Conservation (phyloP, 2,329 filamentous ascomycete species). For the Ophiosphaerella herpotricha region DNA sequence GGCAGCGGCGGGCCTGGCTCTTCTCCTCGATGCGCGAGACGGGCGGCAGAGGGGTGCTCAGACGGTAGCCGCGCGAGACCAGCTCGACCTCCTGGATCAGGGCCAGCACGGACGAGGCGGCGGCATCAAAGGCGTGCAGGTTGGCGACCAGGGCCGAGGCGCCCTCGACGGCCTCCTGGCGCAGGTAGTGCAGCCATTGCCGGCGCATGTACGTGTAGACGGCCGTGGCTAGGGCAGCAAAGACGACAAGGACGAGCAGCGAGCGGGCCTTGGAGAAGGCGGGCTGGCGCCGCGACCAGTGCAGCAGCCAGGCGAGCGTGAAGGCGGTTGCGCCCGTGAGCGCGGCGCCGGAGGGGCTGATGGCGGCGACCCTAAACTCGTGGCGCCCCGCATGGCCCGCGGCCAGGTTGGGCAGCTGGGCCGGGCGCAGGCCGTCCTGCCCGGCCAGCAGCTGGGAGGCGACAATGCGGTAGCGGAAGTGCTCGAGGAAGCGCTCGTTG, state of each 20-base stretch:
- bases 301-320: constrained; percentile 67
- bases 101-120: constrained; percentile 74
- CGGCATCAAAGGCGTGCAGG: constrained; percentile 80
- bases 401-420: constrained; percentile 24
- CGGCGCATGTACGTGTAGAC: constrained; percentile 75
- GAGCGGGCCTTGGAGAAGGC: constrained; percentile 61
- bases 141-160: constrained; percentile 71
- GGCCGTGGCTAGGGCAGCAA: constrained; percentile 59
- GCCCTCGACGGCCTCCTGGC: constrained; percentile 73
- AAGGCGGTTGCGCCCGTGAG: constrained; percentile 68
- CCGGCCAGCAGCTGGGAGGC: constrained; percentile 86
- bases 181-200: constrained; percentile 79
- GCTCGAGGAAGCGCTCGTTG: constrained; percentile 84
- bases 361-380: constrained; percentile 50
- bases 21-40: constrained; percentile 88
- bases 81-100: constrained; percentile 95
- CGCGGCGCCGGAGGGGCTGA: constrained; percentile 68
- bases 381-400: constrained; percentile 27
- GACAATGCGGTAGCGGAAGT: constrained; percentile 91
- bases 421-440: constrained; percentile 46
- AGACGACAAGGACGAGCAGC: constrained; percentile 53
- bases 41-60: constrained; percentile 90
- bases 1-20: constrained; percentile 76
- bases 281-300: constrained; percentile 67
- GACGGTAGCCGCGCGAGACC: constrained; percentile 84